phyloP scores from a whole-genome alignment of 371 early-diverging fungal species.

The Mortierella sp. region DNA sequence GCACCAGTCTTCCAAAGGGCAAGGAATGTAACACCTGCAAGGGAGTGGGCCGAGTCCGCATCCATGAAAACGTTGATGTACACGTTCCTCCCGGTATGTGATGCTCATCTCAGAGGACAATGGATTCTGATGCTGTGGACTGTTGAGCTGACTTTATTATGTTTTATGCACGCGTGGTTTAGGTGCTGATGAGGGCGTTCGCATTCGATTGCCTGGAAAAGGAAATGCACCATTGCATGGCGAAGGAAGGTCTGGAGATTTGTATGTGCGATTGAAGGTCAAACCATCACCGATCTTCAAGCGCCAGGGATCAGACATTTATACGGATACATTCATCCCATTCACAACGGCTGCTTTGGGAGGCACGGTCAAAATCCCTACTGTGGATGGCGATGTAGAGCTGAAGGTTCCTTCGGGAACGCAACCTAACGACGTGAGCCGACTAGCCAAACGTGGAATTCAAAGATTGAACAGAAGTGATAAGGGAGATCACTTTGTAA shows the following conservation, averaged over 20 bases:
- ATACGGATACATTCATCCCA: conserved; percentile 78
- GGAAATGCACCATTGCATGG: conserved; percentile 89
- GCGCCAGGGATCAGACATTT: conserved; percentile 82
- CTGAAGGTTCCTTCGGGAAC: conserved; percentile 84
- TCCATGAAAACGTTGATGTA: conserved; percentile 75
- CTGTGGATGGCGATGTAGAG: conserved; percentile 94
- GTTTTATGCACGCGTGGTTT: conserved; percentile 1
- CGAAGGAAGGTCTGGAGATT: conserved; percentile 81
- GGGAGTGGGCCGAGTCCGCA: conserved; percentile 82
- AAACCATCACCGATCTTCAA: conserved; percentile 77
- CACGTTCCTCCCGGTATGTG: conserved; percentile 84
- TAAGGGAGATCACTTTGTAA: conserved; percentile 90
- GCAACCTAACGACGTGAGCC: conserved; percentile 87
- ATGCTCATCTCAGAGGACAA: background rate
- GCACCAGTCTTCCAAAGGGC: conserved; percentile 72
- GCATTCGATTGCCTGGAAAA: conserved; percentile 79
- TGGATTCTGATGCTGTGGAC: background rate
- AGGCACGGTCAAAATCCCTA: conserved; percentile 86
- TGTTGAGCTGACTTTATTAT: background rate
- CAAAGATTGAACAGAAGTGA: conserved; percentile 60
- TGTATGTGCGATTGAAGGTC: conserved; percentile 81
- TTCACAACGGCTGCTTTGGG: conserved; percentile 89
- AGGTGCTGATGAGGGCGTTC: conserved; percentile 79
- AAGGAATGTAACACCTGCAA: conserved; percentile 82
- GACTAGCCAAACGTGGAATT: conserved; percentile 82